Evolutionary conservation across 2,329 filamentous ascomycete genomes (phyloP), one percentile per base, ranked within the genome.

Genomic region (Colletotrichum sp.): DNA sequence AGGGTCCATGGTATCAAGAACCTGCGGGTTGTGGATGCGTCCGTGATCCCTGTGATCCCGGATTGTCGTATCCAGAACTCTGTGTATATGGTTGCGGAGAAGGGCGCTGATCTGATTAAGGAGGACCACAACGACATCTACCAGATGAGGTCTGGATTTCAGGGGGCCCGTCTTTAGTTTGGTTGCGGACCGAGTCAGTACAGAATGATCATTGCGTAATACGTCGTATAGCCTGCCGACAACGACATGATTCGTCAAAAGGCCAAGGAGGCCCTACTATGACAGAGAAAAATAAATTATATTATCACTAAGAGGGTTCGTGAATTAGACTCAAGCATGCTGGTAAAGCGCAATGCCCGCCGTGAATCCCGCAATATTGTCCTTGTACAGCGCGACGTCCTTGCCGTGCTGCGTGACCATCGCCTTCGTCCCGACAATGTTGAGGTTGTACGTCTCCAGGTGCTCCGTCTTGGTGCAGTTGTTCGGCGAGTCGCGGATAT

Each of bases 381-480:
- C 86, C 32, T 77, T 79, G 62, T 80, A 86, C 71, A 76, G 79
- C 8, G 85, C 86, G 5, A 88, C 76, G 66, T 82, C 80, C 16
- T 64, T 68, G 9, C 84, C 85, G 49, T 86, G 77, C 64, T 82
- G 78, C 66, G 82, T 85, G 52, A 88, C 78, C 87, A 88, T 88
- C 72, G 81, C 81, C 73, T 78, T 79, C 16, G 83, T 80, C 32
- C 87, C 87, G 57, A 89, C 84, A 7, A 87, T 88, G 80, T 88
- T 88, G 62, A 89, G 80, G 72, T 86, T 87, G 79, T 87, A 87
- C 65, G 87, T 80, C 67, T 82, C 83, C 26, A 88, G 78, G 57
- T 59, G 44, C 32, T 81, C 74, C 26, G 79, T 78, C 34, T 79
- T 72, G 6, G n/a, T 18, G 64, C 82, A 72, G 72, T 75, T 80